Evolutionary conservation across 2,329 filamentous ascomycete species (phyloP).

Genomic region (Calonectria hawksworthii): DNA sequence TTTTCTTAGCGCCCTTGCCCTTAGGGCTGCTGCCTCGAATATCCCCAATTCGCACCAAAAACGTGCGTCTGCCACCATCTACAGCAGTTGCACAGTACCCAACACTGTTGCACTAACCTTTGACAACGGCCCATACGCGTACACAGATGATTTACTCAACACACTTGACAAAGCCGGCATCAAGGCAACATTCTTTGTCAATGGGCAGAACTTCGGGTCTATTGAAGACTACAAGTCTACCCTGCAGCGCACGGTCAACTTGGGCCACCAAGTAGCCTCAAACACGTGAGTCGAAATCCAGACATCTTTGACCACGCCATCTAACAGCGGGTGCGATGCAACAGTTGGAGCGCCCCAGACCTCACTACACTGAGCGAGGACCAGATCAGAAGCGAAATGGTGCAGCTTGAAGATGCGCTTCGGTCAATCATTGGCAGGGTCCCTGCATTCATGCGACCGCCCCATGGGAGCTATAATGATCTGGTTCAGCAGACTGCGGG

Average conservation of each 20-base stretch:
- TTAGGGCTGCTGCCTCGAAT: not conserved
- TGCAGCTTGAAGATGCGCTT: not conserved
- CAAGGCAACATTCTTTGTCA: not conserved
- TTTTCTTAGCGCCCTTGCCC: not conserved
- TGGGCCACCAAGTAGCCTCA: not conserved
- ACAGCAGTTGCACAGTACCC: not conserved
- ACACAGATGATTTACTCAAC: not conserved
- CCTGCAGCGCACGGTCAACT: not conserved
- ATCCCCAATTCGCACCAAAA: not conserved
- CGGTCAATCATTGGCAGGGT: not conserved
- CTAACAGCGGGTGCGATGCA: no score
- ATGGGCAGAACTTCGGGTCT: not conserved
- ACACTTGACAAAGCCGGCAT: not conserved
- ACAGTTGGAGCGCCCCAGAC: not conserved
- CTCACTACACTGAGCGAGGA: not conserved
- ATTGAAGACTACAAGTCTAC: not conserved
- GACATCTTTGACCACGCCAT: no score
- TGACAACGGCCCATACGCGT: not conserved
- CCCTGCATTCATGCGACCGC: not conserved
- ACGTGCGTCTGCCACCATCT: not conserved
- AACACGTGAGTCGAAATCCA: not conserved
- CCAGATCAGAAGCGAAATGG: not conserved
- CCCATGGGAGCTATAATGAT: not conserved
- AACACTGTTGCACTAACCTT: not conserved
- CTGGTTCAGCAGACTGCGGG: not conserved